These are phyloP conservation scores for Citrus hindsii DNA, from an alignment of 345 rosid species.

Conservation along the genomic window DNA sequence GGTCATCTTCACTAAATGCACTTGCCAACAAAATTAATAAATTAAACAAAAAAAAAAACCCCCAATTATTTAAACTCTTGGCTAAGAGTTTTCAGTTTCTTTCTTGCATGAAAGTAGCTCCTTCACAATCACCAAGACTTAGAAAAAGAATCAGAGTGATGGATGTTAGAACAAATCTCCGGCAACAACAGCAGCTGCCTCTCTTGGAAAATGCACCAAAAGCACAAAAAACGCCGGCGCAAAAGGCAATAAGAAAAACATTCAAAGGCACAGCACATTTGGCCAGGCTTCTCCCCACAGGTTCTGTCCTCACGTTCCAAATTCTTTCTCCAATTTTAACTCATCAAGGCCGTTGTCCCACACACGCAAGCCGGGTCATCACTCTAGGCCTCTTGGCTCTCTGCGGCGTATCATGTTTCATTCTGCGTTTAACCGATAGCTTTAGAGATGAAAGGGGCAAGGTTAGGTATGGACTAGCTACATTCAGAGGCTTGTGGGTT, in stretches of 20 bases:
- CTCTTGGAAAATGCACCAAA: slow-evolving; percentile 3
- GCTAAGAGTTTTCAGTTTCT: not conserved
- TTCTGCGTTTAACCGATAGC: slow-evolving; percentile 10
- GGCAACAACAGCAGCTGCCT: slow-evolving; percentile 2
- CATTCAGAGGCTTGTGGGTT: slow-evolving; percentile 13
- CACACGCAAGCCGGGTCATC: not conserved
- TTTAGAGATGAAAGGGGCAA: slow-evolving; percentile 14
- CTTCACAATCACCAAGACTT: not conserved
- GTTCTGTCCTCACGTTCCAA: slow-evolving; percentile 11
- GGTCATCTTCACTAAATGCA: not conserved
- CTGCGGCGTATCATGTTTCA: not conserved
- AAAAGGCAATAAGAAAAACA: slow-evolving; percentile 6
- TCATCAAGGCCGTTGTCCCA: slow-evolving; percentile 12
- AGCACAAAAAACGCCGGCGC: slow-evolving; percentile 2
- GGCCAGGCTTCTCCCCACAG: slow-evolving; percentile 12
- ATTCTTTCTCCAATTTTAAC: slow-evolving; percentile 9
- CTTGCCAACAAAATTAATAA: not conserved
- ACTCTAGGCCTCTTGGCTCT: slow-evolving; percentile 3
- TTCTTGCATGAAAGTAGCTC: not conserved
- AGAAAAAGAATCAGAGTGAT: not conserved
- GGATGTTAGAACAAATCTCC: not conserved
- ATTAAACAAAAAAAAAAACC: too few species aligned
- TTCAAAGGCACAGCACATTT: slow-evolving; percentile 13
- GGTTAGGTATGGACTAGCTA: slow-evolving; percentile 9
- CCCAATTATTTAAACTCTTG: not conserved